Evolutionary conservation across 768 basidiomycete genomes (phyloP), one percentile per base, ranked within the genome.

Genomic region (Podaxis sp.): DNA sequence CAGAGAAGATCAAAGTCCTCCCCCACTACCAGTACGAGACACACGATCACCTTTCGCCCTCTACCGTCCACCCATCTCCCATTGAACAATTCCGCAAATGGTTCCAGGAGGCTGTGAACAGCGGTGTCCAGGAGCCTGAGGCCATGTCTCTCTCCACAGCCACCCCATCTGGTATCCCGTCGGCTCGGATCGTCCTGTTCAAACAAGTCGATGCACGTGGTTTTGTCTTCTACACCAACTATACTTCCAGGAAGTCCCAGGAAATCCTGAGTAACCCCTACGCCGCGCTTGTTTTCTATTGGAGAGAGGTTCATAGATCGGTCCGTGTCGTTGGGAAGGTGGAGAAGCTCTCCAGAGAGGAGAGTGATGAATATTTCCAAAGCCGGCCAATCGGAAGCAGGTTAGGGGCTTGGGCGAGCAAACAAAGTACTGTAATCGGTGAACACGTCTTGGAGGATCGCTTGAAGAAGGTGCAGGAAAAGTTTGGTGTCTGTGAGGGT

Each of bases 151-250:
- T 95, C 57, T 88, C 90, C 55, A 94, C 93, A 57, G 84, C 86
- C 9, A 86, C 90, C 1, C 71, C 82, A 15, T 67, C 75, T 1
- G 94, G 92, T 39, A 84, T 95, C 65, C 96, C 96, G 26, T 94
- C 93, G 40, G 86, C 90, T 11, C 87, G 96, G 67, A 84, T 93
- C 75, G 95, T 98, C 60, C 87, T 98, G 63, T 86, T 99, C 71
- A 97, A 96, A 75, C 85, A 94, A 71, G 86, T 93, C 69, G 97
- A 99, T 79, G 70, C 81, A 33, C 86, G 80, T 59, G 97, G 97
- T 56, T 98, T 99, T 78, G 85, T 96, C 62, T 97, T 98, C 79
- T 99, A 85, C 82, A 99, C 96, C 36, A 99, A 99, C 77, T 99
- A 99, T 78, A 84, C 87, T 44, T 96, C 95, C 11, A 86, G 96